Percentiles rank a stretch among this genome's conserved stretches.
Conservation (phyloP, 2,329 filamentous ascomycete genomes). For the Sporothrix pallida region DNA sequence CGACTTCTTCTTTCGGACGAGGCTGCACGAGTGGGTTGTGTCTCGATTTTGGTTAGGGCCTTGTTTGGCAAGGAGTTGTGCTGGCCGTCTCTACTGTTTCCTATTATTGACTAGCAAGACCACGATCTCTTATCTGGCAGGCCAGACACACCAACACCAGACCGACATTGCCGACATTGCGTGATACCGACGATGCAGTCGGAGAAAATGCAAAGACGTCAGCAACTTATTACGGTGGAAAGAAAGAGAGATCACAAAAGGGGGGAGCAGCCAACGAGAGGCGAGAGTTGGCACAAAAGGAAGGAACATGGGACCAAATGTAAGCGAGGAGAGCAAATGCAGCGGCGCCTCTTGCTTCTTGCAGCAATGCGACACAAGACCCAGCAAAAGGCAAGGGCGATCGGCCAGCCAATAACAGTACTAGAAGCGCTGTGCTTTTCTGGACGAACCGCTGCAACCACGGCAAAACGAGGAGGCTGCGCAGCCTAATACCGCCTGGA, state of each 20-base stretch:
- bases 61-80: not conserved
- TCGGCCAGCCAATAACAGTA: constrained; percentile 18
- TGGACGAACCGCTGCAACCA: constrained; percentile 26
- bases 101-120: not conserved
- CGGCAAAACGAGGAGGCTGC: constrained; percentile 16
- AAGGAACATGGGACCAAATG: not conserved
- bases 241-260: constrained; percentile 18
- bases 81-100: not conserved
- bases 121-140: constrained; percentile 1
- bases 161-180: constrained; percentile 17
- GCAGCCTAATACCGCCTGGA: constrained; percentile 23
- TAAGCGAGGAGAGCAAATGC: not conserved
- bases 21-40: constrained; percentile 18
- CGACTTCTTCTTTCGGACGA: constrained; percentile 19
- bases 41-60: constrained; percentile 14
- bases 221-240: not conserved
- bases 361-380: constrained; percentile 1
- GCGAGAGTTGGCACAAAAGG: constrained; percentile 20
- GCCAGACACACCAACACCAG: not conserved
- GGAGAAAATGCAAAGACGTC: constrained; percentile 1
- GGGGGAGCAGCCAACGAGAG: constrained; percentile 24
- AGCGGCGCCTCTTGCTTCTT: not conserved
- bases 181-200: constrained; percentile 11
- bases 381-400: not conserved
- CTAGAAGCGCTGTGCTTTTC: not conserved